Conservation (phyloP, 805 yeast genomes). For the Ogataea zsoltii region DNA sequence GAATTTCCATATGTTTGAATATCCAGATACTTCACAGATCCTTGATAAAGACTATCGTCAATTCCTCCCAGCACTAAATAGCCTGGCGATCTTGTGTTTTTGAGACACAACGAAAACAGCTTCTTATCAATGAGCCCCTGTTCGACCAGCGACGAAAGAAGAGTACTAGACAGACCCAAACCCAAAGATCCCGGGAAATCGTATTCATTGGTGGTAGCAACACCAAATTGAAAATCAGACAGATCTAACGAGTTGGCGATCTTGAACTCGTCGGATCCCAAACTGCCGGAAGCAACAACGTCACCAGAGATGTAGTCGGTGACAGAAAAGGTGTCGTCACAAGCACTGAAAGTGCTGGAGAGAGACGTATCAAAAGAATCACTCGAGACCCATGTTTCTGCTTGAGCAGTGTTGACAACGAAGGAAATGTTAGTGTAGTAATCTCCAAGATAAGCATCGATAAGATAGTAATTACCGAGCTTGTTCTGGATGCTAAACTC, state of each 20-base stretch:
- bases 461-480: slow-evolving; percentile 21
- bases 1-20: slow-evolving; percentile 11
- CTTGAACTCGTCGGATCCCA: slow-evolving; percentile 21
- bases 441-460: slow-evolving; percentile 30
- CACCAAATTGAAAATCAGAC: slow-evolving; percentile 21
- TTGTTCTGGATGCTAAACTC: slow-evolving; percentile 17
- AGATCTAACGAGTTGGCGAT: slow-evolving; percentile 14
- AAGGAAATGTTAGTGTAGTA: slow-evolving; percentile 25
- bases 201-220: slow-evolving; percentile 18
- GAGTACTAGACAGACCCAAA: slow-evolving; percentile 16
- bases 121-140: slow-evolving; percentile 31
- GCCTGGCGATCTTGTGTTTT: slow-evolving; percentile 27
- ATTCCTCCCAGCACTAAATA: slow-evolving; percentile 34
- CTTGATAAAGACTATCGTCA: slow-evolving; percentile 31
- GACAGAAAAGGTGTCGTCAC: slow-evolving; percentile 13
- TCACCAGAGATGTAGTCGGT: slow-evolving; percentile 13
- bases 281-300: slow-evolving; percentile 19
- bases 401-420: slow-evolving; percentile 34
- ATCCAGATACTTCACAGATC: slow-evolving; percentile 21
- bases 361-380: slow-evolving; percentile 10
- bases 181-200: slow-evolving; percentile 23
- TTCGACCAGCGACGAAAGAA: slow-evolving; percentile 6
- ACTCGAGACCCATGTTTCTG: slow-evolving; percentile 32
- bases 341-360: slow-evolving; percentile 12
- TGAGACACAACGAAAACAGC: slow-evolving; percentile 32